Base-by-base conservation (phyloP, 2,329 filamentous ascomycete species). In the Diaporthe eres region DNA sequence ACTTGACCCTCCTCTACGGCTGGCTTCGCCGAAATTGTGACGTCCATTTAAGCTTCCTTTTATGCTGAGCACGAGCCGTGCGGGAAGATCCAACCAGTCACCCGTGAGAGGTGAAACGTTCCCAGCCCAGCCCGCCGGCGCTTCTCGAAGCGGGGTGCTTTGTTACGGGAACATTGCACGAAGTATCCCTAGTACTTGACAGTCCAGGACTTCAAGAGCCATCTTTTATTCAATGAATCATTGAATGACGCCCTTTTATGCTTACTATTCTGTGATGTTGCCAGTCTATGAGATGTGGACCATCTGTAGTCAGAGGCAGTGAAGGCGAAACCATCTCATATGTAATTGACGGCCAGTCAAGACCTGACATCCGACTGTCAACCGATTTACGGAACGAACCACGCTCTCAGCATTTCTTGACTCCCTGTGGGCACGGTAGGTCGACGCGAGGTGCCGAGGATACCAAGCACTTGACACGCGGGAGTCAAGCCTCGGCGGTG, bases 321-420 rank as follows among this genome's bases (percentile, higher is more conserved):
- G n/a, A 28, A 42, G 17, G 22, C 15, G 6, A 42, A 42, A 42
- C n/a, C 65, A n/a, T 70, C 65, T 34, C 65, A 70, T 70, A 42
- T 70, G 15, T 1, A 22, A 10, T 2, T 70, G 49, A 42, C 22
- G 3, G 47, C 31, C 31, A 42, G 65, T 70, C 49, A 70, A 70
- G 65, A 55, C 49, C 31, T 68, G 65, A 53, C 65, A 68, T 68
- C 47, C 15, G 15, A 39, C 47, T 55, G 49, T 70, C 65, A 70
- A 28, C 65, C 9, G 65, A 70, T 55, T 31, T 19, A 42, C 34
- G 12, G 19, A 70, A 55, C 65, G 65, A 70, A 70, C 47, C 49
- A 31, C 47, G 15, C 34, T 70, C n/a, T 55, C 34, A 70, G 49
- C 34, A 28, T 13, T 13, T 39, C 8, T 28, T 31, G 19, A 22